Evolutionary conservation across 495 filamentous ascomycete genomes (phyloP).

Genomic region (Hyaloscypha bicolor): DNA sequence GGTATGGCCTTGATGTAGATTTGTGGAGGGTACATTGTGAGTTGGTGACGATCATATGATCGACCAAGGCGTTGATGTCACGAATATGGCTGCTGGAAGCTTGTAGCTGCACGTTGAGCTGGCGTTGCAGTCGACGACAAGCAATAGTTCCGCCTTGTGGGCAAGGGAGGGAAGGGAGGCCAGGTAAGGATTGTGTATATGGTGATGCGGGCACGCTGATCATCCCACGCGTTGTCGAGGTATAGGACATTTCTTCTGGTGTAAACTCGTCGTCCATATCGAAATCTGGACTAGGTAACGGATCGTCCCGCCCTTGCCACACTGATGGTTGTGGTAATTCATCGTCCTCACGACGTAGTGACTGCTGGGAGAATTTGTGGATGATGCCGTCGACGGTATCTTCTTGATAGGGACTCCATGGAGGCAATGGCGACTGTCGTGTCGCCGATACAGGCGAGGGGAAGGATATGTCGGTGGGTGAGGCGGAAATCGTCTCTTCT

Average conservation of each 20-base stretch:
- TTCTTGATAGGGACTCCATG: not conserved
- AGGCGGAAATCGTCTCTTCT: conserved; percentile 14
- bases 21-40: conserved; percentile 28
- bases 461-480: conserved; percentile 25
- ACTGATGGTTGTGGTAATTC: conserved; percentile 17
- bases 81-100: conserved; percentile 21
- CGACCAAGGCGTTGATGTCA: conserved; percentile 28
- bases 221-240: conserved; percentile 18
- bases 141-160: conserved; percentile 6
- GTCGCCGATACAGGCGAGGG: conserved; percentile 10
- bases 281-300: conserved; percentile 9
- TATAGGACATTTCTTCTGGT: conserved; percentile 19
- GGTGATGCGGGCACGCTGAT: not conserved
- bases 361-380: conserved; percentile 18
- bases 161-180: not conserved
- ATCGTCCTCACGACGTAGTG: conserved; percentile 20
- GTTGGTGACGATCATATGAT: conserved; percentile 28
- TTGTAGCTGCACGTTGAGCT: conserved; percentile 30
- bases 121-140: conserved; percentile 27
- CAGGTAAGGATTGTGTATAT: not conserved
- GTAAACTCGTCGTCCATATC: not conserved
- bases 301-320: conserved; percentile 9
- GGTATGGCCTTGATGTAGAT: conserved; percentile 5
- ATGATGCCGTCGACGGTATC: conserved; percentile 22
- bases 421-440: not conserved